phyloP scores from a whole-genome alignment of 306 rosid species.

The Astragalus glycyphyllos region DNA sequence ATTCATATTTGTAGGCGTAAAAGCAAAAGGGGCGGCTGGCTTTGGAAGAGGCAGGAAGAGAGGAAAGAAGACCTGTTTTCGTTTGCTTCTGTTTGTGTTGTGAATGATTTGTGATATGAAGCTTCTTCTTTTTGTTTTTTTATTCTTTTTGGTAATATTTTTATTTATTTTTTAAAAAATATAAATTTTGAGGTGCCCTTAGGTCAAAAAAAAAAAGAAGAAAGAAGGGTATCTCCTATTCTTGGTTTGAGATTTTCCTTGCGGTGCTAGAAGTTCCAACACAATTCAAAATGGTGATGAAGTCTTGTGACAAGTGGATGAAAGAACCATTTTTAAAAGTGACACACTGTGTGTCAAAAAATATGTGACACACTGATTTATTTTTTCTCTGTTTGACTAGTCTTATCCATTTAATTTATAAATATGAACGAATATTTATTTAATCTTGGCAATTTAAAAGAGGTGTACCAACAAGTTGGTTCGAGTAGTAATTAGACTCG shows the following conservation, averaged over 20 bases:
- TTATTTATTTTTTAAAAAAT: background rate
- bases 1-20: conserved; percentile 70
- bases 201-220: background rate
- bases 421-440: too few relatives aligned
- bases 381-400: too few relatives aligned
- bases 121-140: conserved; percentile 49
- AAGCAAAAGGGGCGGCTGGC: conserved; percentile 39
- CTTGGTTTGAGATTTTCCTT: conserved; percentile 17
- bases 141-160: background rate
- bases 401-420: too few relatives aligned
- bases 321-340: background rate
- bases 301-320: conserved; percentile 26
- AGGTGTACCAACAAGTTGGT: too few relatives aligned
- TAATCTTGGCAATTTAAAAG: too few relatives aligned
- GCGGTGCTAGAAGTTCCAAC: conserved; percentile 20
- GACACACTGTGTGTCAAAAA: too few relatives aligned
- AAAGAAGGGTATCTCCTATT: background rate
- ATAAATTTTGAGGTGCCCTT: background rate
- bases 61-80: conserved; percentile 49
- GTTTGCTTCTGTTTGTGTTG: conserved; percentile 58
- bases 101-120: conserved; percentile 48
- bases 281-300: conserved; percentile 22
- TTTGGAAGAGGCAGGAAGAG: conserved; percentile 32
- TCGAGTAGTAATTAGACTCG: too few relatives aligned
- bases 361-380: too few relatives aligned